phyloP scores from a whole-genome alignment of 805 yeast species.

The Kazachstania psychrophila region DNA sequence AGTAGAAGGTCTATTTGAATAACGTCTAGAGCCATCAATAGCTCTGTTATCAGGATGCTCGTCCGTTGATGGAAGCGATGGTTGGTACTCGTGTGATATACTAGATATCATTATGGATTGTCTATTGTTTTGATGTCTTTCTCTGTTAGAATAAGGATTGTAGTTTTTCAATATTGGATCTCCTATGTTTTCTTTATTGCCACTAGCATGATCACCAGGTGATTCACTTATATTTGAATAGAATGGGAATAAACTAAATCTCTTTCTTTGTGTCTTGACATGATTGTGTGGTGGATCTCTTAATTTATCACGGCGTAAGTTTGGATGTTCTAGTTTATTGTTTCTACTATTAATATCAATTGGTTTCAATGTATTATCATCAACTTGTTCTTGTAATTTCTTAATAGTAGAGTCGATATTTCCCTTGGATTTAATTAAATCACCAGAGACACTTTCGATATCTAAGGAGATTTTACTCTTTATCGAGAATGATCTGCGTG shows the following conservation, averaged over 20 bases:
- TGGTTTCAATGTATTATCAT: conserved; percentile 6
- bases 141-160: neutral
- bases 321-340: too few relatives aligned
- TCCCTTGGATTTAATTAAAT: conserved; percentile 27
- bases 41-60: neutral
- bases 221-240: conserved; percentile 15
- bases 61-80: conserved; percentile 1
- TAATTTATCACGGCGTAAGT: too few relatives aligned
- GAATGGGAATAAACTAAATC: conserved; percentile 37
- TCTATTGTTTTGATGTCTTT: conserved; percentile 4
- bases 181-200: conserved; percentile 2
- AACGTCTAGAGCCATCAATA: neutral
- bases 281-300: too few relatives aligned
- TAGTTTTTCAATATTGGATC: neutral
- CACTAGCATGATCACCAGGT: neutral
- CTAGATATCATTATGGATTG: conserved; percentile 11
- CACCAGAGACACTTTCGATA: conserved; percentile 30
- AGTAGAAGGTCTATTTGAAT: conserved; percentile 37
- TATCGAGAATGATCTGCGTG: conserved; percentile 19
- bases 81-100: conserved; percentile 1
- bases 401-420: conserved; percentile 15
- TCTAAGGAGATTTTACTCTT: conserved; percentile 30
- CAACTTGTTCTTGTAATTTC: conserved; percentile 17
- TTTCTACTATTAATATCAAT: neutral
- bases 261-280: conserved; percentile 14